phyloP scores from a whole-genome alignment of 1,139 yeast genomes.

The Candida buenavistaensis region DNA sequence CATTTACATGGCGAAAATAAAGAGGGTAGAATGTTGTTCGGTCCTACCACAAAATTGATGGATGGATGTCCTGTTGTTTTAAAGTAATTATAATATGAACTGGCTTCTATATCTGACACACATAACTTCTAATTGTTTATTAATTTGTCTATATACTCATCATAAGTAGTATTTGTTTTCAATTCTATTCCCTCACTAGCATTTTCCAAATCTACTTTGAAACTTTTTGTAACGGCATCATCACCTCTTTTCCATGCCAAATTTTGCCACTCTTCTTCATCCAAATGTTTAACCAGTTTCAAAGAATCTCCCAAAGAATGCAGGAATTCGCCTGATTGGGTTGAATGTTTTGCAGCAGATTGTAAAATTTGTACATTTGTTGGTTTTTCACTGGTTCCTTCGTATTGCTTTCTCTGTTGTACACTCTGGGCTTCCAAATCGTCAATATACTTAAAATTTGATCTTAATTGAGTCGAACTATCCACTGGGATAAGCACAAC shows the following conservation, averaged over 20 bases:
- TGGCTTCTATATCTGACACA: too few relatives aligned
- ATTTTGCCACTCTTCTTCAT: constrained; percentile 63
- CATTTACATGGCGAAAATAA: too few relatives aligned
- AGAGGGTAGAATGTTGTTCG: too few relatives aligned
- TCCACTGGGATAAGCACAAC: constrained; percentile 67
- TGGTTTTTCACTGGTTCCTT: constrained; percentile 31
- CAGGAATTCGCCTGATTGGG: constrained; percentile 68
- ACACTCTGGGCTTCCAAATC: constrained; percentile 34
- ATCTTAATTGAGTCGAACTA: constrained; percentile 75
- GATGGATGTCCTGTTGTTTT: too few relatives aligned
- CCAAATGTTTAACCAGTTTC: constrained; percentile 68
- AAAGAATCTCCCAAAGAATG: constrained; percentile 80
- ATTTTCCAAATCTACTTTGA: constrained; percentile 26
- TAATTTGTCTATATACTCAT: constrained; percentile 25
- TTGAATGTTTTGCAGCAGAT: constrained; percentile 44
- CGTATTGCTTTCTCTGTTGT: constrained; percentile 22
- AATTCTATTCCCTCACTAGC: constrained; percentile 25
- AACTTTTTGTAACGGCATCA: constrained; percentile 32
- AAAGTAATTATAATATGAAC: too few relatives aligned
- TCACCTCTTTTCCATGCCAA: constrained; percentile 50
- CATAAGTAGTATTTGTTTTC: constrained; percentile 27
- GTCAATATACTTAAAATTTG: constrained; percentile 78
- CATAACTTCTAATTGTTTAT: constrained; percentile 7
- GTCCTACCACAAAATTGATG: too few relatives aligned
- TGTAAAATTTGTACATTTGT: constrained; percentile 47